Conservation (phyloP, 2,329 filamentous ascomycete species). For the Ascochyta lentis region DNA sequence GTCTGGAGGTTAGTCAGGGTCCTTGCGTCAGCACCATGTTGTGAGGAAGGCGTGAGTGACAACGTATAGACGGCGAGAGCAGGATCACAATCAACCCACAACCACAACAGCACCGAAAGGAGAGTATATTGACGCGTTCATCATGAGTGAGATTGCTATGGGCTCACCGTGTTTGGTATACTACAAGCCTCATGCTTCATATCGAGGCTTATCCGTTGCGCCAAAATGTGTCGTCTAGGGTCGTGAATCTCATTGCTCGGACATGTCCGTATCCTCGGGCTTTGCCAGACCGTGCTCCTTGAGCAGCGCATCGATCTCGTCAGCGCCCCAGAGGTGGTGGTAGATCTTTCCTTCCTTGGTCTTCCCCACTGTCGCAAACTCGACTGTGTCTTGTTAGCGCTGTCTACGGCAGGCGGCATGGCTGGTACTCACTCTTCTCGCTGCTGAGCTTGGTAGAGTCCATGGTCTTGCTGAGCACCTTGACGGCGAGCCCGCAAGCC, state of each 20-base stretch:
- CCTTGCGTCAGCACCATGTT: neutral
- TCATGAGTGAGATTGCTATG: conserved; percentile 38
- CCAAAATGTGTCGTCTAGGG: conserved; percentile 25
- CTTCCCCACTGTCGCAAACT: conserved; percentile 97
- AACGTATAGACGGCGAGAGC: neutral
- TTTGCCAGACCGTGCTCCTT: conserved; percentile 97
- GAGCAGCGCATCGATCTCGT: conserved; percentile 92
- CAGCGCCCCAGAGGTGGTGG: conserved; percentile 94
- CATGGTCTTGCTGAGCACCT: conserved; percentile 99
- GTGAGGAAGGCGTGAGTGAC: conserved; percentile 3
- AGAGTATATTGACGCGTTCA: conserved; percentile 12
- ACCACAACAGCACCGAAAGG: neutral
- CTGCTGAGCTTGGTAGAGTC: conserved; percentile 98
- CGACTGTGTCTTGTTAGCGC: conserved; percentile 66
- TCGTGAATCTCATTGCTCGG: conserved; percentile 40
- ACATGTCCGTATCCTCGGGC: conserved; percentile 47
- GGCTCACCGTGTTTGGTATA: conserved; percentile 42
- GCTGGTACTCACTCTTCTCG: conserved; percentile 85
- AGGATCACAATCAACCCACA: neutral
- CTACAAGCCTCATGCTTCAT: conserved; percentile 41
- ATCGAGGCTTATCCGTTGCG: conserved; percentile 32
- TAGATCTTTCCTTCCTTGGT: conserved; percentile 96
- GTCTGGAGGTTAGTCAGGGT: neutral
- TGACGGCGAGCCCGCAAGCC: conserved; percentile 95
- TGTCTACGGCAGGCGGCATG: conserved; percentile 2